phyloP scores from a whole-genome alignment of 1,284 basidiomycete genomes.

The Papiliotrema flavescens region DNA sequence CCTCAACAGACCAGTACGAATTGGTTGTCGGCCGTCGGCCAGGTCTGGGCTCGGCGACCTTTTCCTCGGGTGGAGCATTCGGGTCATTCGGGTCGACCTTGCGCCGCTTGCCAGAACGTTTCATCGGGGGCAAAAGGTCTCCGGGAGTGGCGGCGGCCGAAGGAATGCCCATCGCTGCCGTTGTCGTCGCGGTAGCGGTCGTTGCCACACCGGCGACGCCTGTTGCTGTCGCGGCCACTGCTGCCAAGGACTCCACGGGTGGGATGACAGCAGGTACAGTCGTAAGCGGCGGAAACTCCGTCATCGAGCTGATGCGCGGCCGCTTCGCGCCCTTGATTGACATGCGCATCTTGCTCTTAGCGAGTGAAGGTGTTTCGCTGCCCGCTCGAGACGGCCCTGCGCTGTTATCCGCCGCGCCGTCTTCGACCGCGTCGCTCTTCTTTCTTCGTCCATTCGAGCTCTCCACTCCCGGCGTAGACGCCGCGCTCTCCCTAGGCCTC shows the following conservation, averaged over 20 bases:
- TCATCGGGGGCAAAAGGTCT: constrained; percentile 37
- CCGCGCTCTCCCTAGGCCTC: neutral
- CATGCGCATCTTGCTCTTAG: constrained; percentile 29
- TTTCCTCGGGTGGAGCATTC: constrained; percentile 5
- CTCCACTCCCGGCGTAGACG: neutral
- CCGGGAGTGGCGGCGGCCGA: neutral
- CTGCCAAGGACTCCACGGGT: neutral
- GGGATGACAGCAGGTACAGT: neutral
- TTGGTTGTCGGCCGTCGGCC: constrained; percentile 21
- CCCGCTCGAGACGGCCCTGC: constrained; percentile 25
- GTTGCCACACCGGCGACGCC: neutral
- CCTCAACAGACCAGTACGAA: constrained; percentile 56
- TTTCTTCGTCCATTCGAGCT: constrained; percentile 5
- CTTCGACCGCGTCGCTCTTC: constrained; percentile 15
- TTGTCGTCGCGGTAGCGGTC: neutral
- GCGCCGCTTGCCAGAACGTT: constrained; percentile 27
- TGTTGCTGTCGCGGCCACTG: too few species aligned
- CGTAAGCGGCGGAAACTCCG: constrained; percentile 1
- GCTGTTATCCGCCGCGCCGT: constrained; percentile 6
- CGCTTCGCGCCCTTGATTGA: constrained; percentile 31
- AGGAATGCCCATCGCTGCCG: neutral
- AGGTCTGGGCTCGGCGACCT: constrained; percentile 14
- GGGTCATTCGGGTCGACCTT: constrained; percentile 16
- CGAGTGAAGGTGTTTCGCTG: constrained; percentile 24
- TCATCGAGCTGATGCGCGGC: constrained; percentile 30